Conservation (phyloP, 768 basidiomycete species). For the Tylopilus cervinicoccineus region DNA sequence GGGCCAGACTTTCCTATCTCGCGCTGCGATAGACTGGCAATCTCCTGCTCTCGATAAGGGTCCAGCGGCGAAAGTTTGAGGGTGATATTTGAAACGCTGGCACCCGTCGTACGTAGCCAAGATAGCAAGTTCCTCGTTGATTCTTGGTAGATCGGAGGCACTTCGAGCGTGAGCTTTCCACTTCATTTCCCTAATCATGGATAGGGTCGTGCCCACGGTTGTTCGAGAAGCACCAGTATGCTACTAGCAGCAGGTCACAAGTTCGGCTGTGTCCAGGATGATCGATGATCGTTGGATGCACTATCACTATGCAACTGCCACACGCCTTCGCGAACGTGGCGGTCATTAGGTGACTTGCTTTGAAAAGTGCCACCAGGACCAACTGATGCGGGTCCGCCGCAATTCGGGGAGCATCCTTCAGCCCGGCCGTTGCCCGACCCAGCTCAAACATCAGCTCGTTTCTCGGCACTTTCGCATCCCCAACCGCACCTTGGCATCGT, state of each 20-base stretch:
- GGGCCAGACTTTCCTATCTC: slow-evolving; percentile 11
- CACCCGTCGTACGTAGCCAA: not conserved
- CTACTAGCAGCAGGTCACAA: no score
- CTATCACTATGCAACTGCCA: slow-evolving; percentile 5
- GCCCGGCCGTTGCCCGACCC: not conserved
- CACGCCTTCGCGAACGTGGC: slow-evolving; percentile 9
- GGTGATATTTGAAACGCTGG: not conserved
- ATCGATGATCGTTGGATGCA: no score
- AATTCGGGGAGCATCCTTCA: not conserved
- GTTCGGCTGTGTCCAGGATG: no score
- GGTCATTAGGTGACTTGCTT: slow-evolving; percentile 7
- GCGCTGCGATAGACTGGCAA: slow-evolving; percentile 5
- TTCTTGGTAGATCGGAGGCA: not conserved
- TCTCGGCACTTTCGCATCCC: slow-evolving; percentile 5
- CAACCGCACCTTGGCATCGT: not conserved
- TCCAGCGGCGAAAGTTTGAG: not conserved
- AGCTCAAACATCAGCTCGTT: not conserved
- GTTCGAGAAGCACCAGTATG: no score
- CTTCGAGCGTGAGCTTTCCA: no score
- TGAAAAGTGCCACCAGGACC: not conserved
- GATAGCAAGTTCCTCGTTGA: no score
- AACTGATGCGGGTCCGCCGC: not conserved
- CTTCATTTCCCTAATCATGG: no score
- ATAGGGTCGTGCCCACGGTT: no score
- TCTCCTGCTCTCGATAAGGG: slow-evolving; percentile 5